A percentile compares a stretch with the other conserved stretches of the same genome.
Evolutionary conservation across 495 filamentous ascomycete genomes (phyloP).

Genomic region (Alectoria sarmentosa): DNA sequence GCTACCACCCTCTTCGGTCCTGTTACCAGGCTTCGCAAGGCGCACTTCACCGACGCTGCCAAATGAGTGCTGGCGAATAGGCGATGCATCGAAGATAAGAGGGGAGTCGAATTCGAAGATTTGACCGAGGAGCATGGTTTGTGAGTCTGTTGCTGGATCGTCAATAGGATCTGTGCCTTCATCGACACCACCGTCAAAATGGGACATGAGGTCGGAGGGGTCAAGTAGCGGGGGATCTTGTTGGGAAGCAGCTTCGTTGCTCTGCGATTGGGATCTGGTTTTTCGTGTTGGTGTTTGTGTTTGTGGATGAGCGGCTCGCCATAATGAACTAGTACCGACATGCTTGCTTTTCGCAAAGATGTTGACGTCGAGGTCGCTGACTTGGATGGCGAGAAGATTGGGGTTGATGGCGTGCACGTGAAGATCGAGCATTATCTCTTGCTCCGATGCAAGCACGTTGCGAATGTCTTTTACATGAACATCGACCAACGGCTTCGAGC

Average conservation of each 20-base stretch:
- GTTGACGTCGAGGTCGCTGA: conserved; percentile 79
- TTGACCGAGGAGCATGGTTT: conserved; percentile 83
- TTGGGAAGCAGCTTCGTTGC: not conserved
- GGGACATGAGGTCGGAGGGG: conserved; percentile 10
- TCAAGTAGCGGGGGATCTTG: not conserved
- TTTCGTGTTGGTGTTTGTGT: not conserved
- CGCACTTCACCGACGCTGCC: conserved; percentile 76
- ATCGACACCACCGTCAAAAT: conserved; percentile 44
- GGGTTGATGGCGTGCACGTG: conserved; percentile 85
- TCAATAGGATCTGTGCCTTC: conserved; percentile 66
- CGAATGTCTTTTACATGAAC: conserved; percentile 70
- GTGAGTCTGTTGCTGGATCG: conserved; percentile 57
- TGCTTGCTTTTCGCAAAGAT: conserved; percentile 90
- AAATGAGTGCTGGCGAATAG: conserved; percentile 58
- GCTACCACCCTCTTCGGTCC: conserved; percentile 75
- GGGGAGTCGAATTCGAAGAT: conserved; percentile 83
- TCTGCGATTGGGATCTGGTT: not conserved
- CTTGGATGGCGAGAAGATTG: conserved; percentile 77
- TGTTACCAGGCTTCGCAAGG: conserved; percentile 75
- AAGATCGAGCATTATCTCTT: conserved; percentile 92
- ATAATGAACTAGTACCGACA: conserved; percentile 69
- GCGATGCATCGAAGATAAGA: conserved; percentile 79
- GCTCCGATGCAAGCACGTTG: conserved; percentile 86
- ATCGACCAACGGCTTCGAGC: conserved; percentile 77
- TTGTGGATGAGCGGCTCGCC: conserved; percentile 48